Evolutionary conservation across 768 basidiomycete genomes (phyloP), one percentile per base, ranked within the genome.

Genomic region (Rhizopogon rudus): DNA sequence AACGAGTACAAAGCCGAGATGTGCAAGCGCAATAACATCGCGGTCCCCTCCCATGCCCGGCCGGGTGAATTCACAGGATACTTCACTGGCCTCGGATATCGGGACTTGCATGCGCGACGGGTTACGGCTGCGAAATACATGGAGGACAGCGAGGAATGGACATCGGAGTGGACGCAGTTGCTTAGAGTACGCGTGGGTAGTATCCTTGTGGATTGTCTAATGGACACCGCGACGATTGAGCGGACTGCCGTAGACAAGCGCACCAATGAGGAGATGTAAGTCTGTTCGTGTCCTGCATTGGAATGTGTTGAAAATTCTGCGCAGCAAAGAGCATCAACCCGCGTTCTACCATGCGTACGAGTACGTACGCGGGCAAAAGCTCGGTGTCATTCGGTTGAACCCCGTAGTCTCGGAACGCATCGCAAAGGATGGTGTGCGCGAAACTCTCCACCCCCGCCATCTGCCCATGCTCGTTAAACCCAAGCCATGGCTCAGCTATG

Each of bases 401-500:
- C 84, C 87, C 0, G 83, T 78, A 4, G 87, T 98, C 5, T 75
- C 86, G 3, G 84, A 88, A 13, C 81, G 88, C 3, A 74, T 98
- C 53, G 84, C 91, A 3, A 83, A 81, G 55, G 95, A 98, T 57
- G 77, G 71, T 40, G 64, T 94, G 17, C 72, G 76, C 12, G 79
- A 84, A 52, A 82, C 88, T 0, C 75, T 98, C 16, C 93, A 96
- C 71, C 94, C 96, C 14, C 90, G 94, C 2, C 91, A 96, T 69
- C 78, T 99, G 22, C 96, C 96, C 8, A 99, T 98, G 97, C 79
- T 99, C 6, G 81, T 95, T 25, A 84, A 86, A 58, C 96, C 96
- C 2, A 86, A 86, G 59, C 91, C 92, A 0, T 98, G 95, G 96
- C 64, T 89, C 2, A 75, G 77, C 54, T 78, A 84, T 59, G 80